These are phyloP conservation scores for Chalciporus piperatus DNA, from an alignment of 768 basidiomycete genomes.

Conservation along the genomic window DNA sequence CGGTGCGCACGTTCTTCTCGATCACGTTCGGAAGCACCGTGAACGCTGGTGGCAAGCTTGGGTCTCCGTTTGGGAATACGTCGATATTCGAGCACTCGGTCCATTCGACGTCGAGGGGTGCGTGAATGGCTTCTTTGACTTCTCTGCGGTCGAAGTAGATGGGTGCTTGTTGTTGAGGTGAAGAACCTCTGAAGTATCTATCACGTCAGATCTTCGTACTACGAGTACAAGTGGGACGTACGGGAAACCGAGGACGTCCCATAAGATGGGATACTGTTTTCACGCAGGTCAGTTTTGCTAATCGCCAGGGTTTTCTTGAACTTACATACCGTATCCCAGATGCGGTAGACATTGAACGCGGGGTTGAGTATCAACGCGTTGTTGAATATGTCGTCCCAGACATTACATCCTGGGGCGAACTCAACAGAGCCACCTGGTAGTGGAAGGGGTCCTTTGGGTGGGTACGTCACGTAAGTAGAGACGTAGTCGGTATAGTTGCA, in stretches of 20 bases:
- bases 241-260: conserved; percentile 86
- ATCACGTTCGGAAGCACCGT: conserved; percentile 72
- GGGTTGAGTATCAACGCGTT: conserved; percentile 65
- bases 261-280: conserved; percentile 55
- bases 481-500: conserved; percentile 68
- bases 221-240: too few species aligned
- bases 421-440: conserved; percentile 57
- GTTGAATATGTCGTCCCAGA: conserved; percentile 65
- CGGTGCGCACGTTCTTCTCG: conserved; percentile 65
- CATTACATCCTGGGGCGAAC: conserved; percentile 53
- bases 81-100: conserved; percentile 54
- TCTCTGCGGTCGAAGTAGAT: conserved; percentile 69
- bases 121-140: conserved; percentile 67
- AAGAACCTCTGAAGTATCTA: conserved; percentile 45
- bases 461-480: conserved; percentile 61
- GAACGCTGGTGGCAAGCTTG: conserved; percentile 58
- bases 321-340: conserved; percentile 59
- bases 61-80: conserved; percentile 64
- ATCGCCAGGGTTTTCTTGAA: too few species aligned
- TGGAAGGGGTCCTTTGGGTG: conserved; percentile 64
- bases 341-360: conserved; percentile 74
- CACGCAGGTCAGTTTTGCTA: neutral
- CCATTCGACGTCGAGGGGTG: conserved; percentile 61
- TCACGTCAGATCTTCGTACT: neutral
- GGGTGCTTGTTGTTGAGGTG: conserved; percentile 53